Base-by-base conservation (phyloP, 2,329 filamentous ascomycete genomes). In the Exophiala bonariae region DNA sequence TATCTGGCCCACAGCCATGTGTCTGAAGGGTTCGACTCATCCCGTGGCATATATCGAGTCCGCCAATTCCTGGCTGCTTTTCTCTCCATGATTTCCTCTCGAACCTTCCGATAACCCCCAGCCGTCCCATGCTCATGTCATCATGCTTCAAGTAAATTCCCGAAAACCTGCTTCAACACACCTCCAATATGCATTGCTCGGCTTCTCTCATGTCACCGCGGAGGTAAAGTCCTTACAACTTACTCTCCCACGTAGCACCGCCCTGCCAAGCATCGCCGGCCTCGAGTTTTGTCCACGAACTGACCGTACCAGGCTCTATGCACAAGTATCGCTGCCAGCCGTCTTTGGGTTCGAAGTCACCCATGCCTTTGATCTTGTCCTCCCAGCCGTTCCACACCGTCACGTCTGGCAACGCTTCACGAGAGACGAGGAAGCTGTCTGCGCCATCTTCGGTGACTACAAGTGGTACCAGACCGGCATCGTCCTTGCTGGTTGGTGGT, bases 361-460 rank as follows among this genome's bases (percentile, higher is more conserved):
- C 83, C 72, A 96, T 95, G 4, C 78, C 78, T 59, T 83, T 81
- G 1, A 88, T 83, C 75, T 95, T 95, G 55, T 91, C 88, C 32
- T 79, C 77, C 90, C 92, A 96, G 2, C 93, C 93, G 70, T 99
- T 99, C 93, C 93, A 99, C 22, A 97, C 87, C 1, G 96, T 92
- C 13, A 93, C 84, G 58, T 97, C 89, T 53, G 81, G 80, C 57
- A 99, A 78, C 57, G 89, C 91, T 69, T 96, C 89, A 52, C 93
- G 82, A 32, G 86, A 81, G 45, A 97, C 77, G 50, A 83, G 82
- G 72, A 87, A 90, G 41, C 79, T 73, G 11, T 83, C 75, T 61
- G 79, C 78, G 50, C 81, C 84, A 40, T 70, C 78, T 60, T 87
- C 82, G 13, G 75, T 64, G 38, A 95, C 80, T 10, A 78, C 64